These are phyloP conservation scores for Stylonectria norvegica DNA, from an alignment of 2,329 filamentous ascomycete species.

Conservation along the genomic window DNA sequence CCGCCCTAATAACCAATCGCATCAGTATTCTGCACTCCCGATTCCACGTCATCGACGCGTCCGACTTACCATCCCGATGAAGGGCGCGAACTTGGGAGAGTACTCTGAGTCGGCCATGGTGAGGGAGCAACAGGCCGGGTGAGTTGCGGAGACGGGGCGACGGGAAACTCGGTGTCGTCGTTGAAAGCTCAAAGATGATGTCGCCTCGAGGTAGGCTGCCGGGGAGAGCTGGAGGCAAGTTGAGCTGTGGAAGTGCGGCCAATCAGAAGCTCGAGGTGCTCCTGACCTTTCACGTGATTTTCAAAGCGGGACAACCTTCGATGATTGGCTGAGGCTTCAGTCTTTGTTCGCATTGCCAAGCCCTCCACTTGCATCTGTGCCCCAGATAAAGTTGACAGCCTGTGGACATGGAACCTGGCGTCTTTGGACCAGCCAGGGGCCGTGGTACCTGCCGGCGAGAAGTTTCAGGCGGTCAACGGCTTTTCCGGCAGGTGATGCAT, in stretches of 20 bases:
- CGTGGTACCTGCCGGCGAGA: too few species aligned
- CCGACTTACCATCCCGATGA: slow-evolving; percentile 76
- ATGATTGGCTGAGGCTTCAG: slow-evolving; percentile 13
- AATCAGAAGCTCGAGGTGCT: slow-evolving; percentile 12
- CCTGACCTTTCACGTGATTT: slow-evolving; percentile 12
- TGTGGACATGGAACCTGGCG: too few species aligned
- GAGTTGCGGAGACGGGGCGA: slow-evolving; percentile 16
- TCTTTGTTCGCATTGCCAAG: too few species aligned
- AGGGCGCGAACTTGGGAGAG: slow-evolving; percentile 79
- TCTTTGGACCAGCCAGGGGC: too few species aligned
- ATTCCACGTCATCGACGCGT: slow-evolving; percentile 4
- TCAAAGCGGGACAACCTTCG: background rate
- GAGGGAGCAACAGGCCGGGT: slow-evolving; percentile 20
- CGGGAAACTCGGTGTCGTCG: slow-evolving; percentile 16
- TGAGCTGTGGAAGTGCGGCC: slow-evolving; percentile 15
- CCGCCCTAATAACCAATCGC: slow-evolving; percentile 54
- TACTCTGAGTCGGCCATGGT: slow-evolving; percentile 55
- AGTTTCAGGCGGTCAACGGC: too few species aligned
- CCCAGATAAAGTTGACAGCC: too few species aligned
- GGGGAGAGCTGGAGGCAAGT: slow-evolving; percentile 19
- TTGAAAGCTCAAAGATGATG: slow-evolving; percentile 27
- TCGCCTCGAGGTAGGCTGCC: slow-evolving; percentile 24
- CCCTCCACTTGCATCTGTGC: too few species aligned
- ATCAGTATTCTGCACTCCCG: slow-evolving; percentile 23
- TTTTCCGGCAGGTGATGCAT: too few species aligned